These are phyloP conservation scores for Neotropicomus parvogracilis DNA, from an alignment of 1,284 basidiomycete species.

Conservation along the genomic window DNA sequence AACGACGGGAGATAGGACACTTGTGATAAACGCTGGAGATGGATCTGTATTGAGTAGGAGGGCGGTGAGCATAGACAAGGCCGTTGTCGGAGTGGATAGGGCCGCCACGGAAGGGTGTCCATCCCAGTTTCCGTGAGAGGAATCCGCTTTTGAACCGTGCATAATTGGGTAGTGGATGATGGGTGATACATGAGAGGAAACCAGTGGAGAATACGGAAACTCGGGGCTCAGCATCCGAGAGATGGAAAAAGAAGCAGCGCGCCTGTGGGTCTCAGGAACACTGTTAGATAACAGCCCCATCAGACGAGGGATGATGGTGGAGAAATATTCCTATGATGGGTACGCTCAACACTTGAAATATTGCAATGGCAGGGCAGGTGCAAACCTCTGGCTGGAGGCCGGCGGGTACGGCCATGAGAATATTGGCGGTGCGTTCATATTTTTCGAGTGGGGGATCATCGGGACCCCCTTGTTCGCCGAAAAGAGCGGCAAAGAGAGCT, in stretches of 20 bases:
- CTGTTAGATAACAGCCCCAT: slow-evolving; percentile 44
- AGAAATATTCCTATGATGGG: slow-evolving; percentile 57
- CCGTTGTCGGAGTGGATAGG: slow-evolving; percentile 32
- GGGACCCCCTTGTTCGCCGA: slow-evolving; percentile 54
- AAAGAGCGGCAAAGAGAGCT: slow-evolving; percentile 63
- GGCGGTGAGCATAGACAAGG: slow-evolving; percentile 48
- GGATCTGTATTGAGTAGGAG: slow-evolving; percentile 76
- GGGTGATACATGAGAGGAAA: slow-evolving; percentile 40
- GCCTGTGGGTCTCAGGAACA: slow-evolving; percentile 45
- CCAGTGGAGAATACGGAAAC: slow-evolving; percentile 30
- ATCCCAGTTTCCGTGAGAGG: slow-evolving; percentile 2
- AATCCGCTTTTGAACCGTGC: slow-evolving; percentile 11
- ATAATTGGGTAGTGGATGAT: slow-evolving; percentile 46
- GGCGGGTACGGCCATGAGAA: slow-evolving; percentile 56
- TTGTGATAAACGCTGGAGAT: slow-evolving; percentile 61
- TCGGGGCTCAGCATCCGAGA: slow-evolving; percentile 54
- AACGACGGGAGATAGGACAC: slow-evolving; percentile 65
- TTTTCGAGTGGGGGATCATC: slow-evolving; percentile 56
- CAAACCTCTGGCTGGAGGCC: slow-evolving; percentile 52
- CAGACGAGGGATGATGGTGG: slow-evolving; percentile 51
- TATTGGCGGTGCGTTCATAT: slow-evolving; percentile 59
- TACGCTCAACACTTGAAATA: neutral
- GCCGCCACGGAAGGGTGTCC: slow-evolving; percentile 1
- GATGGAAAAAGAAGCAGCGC: slow-evolving; percentile 65
- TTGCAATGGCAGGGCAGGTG: neutral